Percentiles rank a stretch among this genome's conserved stretches.
phyloP scores from a whole-genome alignment of 176 grass and related monocot species.

The Musa acuminata region DNA sequence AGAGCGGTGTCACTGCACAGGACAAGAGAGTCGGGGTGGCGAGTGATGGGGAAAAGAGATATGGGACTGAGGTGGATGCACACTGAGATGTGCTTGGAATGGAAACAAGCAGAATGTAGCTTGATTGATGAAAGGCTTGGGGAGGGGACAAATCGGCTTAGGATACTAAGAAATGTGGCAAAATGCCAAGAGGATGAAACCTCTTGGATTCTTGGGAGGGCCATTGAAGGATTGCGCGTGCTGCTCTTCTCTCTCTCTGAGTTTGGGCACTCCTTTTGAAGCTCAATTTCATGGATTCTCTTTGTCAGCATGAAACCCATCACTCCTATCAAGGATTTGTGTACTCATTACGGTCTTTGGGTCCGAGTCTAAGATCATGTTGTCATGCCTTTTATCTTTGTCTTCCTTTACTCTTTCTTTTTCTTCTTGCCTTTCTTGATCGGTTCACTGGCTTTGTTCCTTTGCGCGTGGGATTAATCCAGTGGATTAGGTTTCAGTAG shows the following conservation, averaged over 20 bases:
- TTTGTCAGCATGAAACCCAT: constrained; percentile 22
- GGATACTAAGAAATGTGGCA: constrained; percentile 15
- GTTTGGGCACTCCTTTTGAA: constrained; percentile 22
- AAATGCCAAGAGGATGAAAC: constrained; percentile 12
- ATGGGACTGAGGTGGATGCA: not conserved
- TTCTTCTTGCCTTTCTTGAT: too few relatives aligned
- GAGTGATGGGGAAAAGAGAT: constrained; percentile 5
- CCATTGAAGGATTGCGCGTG: not conserved
- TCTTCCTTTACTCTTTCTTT: not conserved
- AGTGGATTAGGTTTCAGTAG: too few relatives aligned
- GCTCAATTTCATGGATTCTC: constrained; percentile 21
- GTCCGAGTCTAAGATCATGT: constrained; percentile 5
- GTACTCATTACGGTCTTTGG: constrained; percentile 13
- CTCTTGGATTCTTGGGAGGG: too few relatives aligned
- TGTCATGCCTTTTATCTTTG: not conserved
- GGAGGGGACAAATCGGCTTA: constrained; percentile 17
- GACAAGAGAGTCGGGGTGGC: constrained; percentile 4
- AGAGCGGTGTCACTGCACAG: constrained; percentile 11
- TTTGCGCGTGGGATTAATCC: not conserved
- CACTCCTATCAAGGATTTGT: constrained; percentile 15
- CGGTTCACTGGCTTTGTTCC: not conserved
- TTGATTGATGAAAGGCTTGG: constrained; percentile 20
- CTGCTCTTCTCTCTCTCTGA: too few relatives aligned
- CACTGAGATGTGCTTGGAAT: not conserved
- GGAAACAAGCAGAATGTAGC: constrained; percentile 1